Conservation (phyloP, 1,139 yeast species). For the Blastobotrys malaysiensis region DNA sequence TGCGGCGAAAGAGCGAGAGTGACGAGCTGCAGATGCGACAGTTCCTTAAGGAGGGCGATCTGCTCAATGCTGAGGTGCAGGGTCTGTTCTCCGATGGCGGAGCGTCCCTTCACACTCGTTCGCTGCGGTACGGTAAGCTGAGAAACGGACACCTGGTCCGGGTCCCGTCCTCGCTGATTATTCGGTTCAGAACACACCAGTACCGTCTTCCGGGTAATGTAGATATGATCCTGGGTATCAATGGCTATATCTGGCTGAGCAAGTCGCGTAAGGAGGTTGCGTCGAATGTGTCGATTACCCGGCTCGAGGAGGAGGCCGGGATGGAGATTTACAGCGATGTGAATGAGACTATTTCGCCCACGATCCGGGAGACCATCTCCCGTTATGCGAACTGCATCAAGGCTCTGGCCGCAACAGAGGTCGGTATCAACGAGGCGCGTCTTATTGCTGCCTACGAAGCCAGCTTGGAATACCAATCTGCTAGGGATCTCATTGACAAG, state of each 20-base stretch:
- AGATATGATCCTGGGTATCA: constrained; percentile 84
- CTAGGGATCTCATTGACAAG: constrained; percentile 68
- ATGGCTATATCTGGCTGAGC: constrained; percentile 90
- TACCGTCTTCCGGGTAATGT: constrained; percentile 87
- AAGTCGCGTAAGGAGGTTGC: constrained; percentile 50
- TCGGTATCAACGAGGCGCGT: constrained; percentile 81
- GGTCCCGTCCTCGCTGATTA: constrained; percentile 76
- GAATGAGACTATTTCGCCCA: constrained; percentile 64
- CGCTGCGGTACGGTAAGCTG: constrained; percentile 89
- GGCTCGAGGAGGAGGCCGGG: constrained; percentile 89
- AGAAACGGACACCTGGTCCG: constrained; percentile 81
- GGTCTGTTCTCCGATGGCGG: constrained; percentile 83
- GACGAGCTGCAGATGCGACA: constrained; percentile 96
- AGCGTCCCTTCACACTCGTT: constrained; percentile 91
- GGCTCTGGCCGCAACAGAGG: constrained; percentile 74
- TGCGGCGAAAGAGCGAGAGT: constrained; percentile 87
- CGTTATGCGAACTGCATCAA: constrained; percentile 79
- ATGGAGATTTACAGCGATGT: constrained; percentile 93
- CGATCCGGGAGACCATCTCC: constrained; percentile 67
- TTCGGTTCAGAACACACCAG: constrained; percentile 81
- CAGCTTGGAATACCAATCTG: constrained; percentile 68
- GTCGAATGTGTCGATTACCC: constrained; percentile 59
- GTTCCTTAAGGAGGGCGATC: constrained; percentile 93
- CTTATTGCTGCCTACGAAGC: constrained; percentile 83
- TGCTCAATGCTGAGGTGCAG: constrained; percentile 94